A percentile compares a stretch with the other conserved stretches of the same genome.
These are phyloP conservation scores for Fusarium napiforme DNA, from an alignment of 2,329 filamentous ascomycete genomes.

Conservation along the genomic window DNA sequence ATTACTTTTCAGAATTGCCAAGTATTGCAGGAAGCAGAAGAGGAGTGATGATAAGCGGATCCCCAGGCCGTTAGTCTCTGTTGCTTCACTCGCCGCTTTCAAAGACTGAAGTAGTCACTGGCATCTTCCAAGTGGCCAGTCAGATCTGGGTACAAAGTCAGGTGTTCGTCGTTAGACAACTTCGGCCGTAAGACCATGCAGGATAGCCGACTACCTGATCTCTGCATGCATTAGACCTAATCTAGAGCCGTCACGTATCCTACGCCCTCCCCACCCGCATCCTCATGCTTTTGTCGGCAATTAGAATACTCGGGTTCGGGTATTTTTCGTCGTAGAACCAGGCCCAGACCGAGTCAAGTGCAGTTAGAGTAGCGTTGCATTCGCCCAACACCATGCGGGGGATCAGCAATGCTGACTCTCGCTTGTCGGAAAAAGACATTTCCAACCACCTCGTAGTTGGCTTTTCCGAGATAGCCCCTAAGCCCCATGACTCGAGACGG, in stretches of 20 bases:
- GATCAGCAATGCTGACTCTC: slow-evolving; percentile 5
- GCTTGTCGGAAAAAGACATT: slow-evolving; percentile 14
- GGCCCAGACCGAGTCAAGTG: neutral
- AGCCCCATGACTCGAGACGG: neutral
- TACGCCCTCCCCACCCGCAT: neutral
- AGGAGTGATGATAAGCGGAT: neutral
- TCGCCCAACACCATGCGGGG: slow-evolving; percentile 3
- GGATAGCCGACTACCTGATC: neutral
- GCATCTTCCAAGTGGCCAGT: neutral
- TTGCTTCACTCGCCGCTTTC: neutral
- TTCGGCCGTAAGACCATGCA: neutral
- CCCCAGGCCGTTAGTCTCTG: neutral
- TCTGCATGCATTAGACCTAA: neutral
- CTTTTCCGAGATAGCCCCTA: slow-evolving; percentile 3
- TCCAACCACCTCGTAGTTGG: neutral
- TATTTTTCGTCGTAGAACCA: neutral
- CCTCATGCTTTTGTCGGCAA: neutral
- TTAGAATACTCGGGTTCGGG: neutral
- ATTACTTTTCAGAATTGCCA: no score
- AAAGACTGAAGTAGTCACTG: neutral
- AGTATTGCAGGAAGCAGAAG: neutral
- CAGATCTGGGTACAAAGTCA: neutral
- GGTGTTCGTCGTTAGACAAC: neutral
- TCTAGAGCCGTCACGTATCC: neutral
- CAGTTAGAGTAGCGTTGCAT: neutral